These are phyloP conservation scores for Zygosaccharomyces sapae DNA, from an alignment of 1,139 yeast species.

Conservation along the genomic window DNA sequence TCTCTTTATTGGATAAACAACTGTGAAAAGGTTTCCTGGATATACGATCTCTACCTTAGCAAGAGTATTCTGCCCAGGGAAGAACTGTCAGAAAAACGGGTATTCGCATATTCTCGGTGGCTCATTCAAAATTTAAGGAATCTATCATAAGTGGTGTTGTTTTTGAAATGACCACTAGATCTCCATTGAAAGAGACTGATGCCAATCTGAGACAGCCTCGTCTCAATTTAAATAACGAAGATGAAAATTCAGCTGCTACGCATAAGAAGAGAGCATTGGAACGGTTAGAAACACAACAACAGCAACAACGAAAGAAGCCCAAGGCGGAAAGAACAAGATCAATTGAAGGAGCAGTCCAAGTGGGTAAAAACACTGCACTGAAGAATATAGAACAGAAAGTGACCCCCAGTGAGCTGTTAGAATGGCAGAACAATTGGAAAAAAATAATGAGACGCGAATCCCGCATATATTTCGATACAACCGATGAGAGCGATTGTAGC, in stretches of 20 bases:
- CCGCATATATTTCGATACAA: slow-evolving; percentile 73
- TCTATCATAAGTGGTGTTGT: slow-evolving; percentile 8
- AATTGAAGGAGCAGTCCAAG: slow-evolving; percentile 35
- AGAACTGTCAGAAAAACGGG: background rate
- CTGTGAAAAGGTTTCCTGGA: background rate
- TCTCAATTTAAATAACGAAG: slow-evolving; percentile 10
- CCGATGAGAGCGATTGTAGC: slow-evolving; percentile 47
- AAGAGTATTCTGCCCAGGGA: background rate
- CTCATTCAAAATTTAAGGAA: background rate
- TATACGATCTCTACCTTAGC: background rate
- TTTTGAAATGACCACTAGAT: slow-evolving; percentile 22
- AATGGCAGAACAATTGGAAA: slow-evolving; percentile 84
- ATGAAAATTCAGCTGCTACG: slow-evolving; percentile 5
- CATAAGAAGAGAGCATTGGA: slow-evolving; percentile 27
- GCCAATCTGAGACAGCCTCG: slow-evolving; percentile 25
- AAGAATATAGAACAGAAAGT: slow-evolving; percentile 23
- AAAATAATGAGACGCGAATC: slow-evolving; percentile 64
- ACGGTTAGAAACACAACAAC: slow-evolving; percentile 20
- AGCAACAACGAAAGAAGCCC: slow-evolving; percentile 19
- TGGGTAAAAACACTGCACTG: slow-evolving; percentile 22
- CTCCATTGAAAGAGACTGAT: slow-evolving; percentile 36
- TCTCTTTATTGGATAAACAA: background rate
- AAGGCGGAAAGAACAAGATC: slow-evolving; percentile 30
- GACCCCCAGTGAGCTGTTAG: slow-evolving; percentile 44
- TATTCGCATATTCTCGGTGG: background rate